Evolutionary conservation across 805 yeast species (phyloP).

Genomic region (Zygosaccharomyces pseudorouxii): DNA sequence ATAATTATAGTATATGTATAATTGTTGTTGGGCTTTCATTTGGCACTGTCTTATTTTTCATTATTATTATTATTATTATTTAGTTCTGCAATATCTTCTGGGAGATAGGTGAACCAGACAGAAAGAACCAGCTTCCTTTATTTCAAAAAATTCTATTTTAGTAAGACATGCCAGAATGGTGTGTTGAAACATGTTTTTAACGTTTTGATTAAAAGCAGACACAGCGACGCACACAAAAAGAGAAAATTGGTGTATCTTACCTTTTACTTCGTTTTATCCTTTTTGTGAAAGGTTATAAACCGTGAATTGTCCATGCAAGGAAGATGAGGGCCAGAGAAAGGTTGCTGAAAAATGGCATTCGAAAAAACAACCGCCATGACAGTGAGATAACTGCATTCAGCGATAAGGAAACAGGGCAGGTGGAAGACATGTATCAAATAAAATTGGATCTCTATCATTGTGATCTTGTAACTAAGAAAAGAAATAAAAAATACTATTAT

Average conservation of each 20-base stretch:
- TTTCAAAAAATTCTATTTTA: not conserved
- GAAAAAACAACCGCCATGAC: too few relatives aligned
- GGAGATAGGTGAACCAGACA: constrained; percentile 7
- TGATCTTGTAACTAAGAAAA: not conserved
- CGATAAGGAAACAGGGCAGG: too few relatives aligned
- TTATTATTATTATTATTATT: not conserved
- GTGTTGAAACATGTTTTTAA: not conserved
- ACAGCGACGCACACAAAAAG: not conserved
- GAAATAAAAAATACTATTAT: not conserved
- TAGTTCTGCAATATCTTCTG: not conserved
- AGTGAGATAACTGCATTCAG: too few relatives aligned
- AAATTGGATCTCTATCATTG: not conserved
- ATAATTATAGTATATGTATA: constrained; percentile 10
- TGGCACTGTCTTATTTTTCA: not conserved
- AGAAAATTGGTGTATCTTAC: too few relatives aligned
- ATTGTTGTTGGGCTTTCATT: not conserved
- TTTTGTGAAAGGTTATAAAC: too few relatives aligned
- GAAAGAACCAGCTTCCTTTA: constrained; percentile 27
- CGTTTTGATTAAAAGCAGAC: too few relatives aligned
- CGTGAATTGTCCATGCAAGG: too few relatives aligned
- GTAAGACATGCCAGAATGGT: not conserved
- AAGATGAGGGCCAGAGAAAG: too few relatives aligned
- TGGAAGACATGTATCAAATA: too few relatives aligned
- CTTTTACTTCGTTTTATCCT: too few relatives aligned
- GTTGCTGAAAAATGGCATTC: too few relatives aligned